Evolutionary conservation across 768 basidiomycete genomes (phyloP), one percentile per base, ranked within the genome.

Genomic region (Auriscalpium orientale): DNA sequence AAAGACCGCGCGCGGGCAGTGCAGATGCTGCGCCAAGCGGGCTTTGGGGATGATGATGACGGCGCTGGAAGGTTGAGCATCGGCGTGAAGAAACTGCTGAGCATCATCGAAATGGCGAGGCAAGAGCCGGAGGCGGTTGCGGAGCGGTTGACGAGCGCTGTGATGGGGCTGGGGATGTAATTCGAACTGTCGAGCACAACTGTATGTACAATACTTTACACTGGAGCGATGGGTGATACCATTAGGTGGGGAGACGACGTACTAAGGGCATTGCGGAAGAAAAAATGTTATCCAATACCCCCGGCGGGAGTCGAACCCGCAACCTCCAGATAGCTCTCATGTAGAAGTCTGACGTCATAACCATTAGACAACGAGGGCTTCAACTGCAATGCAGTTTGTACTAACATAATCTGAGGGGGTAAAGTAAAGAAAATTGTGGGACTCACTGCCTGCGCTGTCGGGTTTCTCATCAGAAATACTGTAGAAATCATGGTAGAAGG

Each of bases 81-180:
- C 48, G 97, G 97, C 0, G 84, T 99, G 65, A 98, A 98, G 83
- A 94, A 90, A 72, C 65, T 99, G 68, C 69, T 99, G 67, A 91
- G 85, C 57, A 79, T 89, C 54, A 78, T 95, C 18, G 97, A 99
- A 78, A 98, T 97, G 95, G 91, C 95, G 49, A 79, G 95, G 65
- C 97, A 98, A 73, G 95, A 97, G 65, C 91, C 91, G 1, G 85
- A 90, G 50, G 85, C 83, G 58, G 87, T 84, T 15, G 89, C 82
- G 33, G 83, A 86, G 64, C 77, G 90, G 56, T 70, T 93, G 57
- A 79, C 78, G 55, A 77, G 75, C 48, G 83, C 81, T 38, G 68
- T 91, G 54, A 77, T 89, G 74, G 83, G 78, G 10, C 65, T 87
- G 8, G 69, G 72, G 15, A 71, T 72, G 71, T 72, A 62, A 56